A percentile compares a stretch with the other conserved stretches of the same genome.
phyloP scores from a whole-genome alignment of 257 asterid species.

The Fraxinus americana region DNA sequence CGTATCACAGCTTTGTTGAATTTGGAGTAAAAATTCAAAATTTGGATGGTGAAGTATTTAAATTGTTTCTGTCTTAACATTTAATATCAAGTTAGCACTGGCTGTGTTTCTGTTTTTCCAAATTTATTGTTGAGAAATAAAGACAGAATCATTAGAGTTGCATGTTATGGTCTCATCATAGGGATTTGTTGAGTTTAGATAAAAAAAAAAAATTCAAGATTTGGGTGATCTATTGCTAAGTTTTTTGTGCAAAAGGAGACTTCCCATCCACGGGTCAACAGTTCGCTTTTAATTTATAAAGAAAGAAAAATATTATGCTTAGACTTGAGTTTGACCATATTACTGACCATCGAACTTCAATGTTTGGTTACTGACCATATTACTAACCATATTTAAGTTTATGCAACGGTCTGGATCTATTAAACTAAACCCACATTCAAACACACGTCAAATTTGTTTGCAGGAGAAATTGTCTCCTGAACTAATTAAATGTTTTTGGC shows the following conservation, averaged over 20 bases:
- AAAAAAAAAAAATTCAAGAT: background rate
- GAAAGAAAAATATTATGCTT: too few species aligned
- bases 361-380: background rate
- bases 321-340: background rate
- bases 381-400: too few species aligned
- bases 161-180: background rate
- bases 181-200: background rate
- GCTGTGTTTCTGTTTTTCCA: background rate
- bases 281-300: background rate
- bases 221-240: background rate
- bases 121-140: background rate
- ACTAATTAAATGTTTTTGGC: background rate
- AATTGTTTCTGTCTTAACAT: too few species aligned
- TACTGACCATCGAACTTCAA: background rate
- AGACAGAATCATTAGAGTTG: background rate
- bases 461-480: too few species aligned
- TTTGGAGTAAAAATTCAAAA: too few species aligned
- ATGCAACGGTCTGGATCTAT: too few species aligned
- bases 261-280: background rate
- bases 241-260: too few species aligned
- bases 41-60: too few species aligned
- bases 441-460: too few species aligned
- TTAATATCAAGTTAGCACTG: background rate
- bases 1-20: background rate
- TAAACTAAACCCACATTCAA: too few species aligned